phyloP scores from a whole-genome alignment of 2,329 filamentous ascomycete genomes.

The Hypoxylon sp. region DNA sequence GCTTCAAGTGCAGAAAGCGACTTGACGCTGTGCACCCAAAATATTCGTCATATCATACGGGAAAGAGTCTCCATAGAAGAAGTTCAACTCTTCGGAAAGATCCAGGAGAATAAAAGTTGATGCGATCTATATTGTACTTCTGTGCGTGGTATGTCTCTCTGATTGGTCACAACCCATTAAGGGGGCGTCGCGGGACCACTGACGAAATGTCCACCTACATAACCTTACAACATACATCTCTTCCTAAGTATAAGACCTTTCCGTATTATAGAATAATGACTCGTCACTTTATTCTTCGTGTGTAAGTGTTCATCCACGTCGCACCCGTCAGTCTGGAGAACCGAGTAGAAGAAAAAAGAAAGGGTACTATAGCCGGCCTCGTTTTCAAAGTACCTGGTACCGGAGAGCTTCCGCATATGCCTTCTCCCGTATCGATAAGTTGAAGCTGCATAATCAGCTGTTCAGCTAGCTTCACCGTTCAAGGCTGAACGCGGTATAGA shows the following conservation, averaged over 20 bases:
- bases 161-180: not conserved
- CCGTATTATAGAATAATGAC: slow-evolving; percentile 22
- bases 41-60: not conserved
- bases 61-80: not conserved
- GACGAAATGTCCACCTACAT: not conserved
- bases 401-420: slow-evolving; percentile 2
- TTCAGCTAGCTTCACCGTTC: slow-evolving; percentile 17
- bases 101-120: not conserved
- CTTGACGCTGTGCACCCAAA: slow-evolving; percentile 15
- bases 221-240: slow-evolving; percentile 3
- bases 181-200: not conserved
- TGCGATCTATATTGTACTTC: not conserved
- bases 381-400: not conserved
- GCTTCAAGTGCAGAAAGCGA: slow-evolving; percentile 2
- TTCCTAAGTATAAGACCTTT: not conserved
- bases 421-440: slow-evolving; percentile 11
- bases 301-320: slow-evolving; percentile 7
- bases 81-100: not conserved
- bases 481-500: slow-evolving; percentile 19
- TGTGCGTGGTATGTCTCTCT: not conserved
- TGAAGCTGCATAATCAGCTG: slow-evolving; percentile 3
- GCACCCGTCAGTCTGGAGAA: slow-evolving; percentile 1
- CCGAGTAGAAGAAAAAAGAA: slow-evolving; percentile 5
- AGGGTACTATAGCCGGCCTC: not conserved
- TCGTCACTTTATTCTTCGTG: slow-evolving; percentile 23